phyloP scores from a whole-genome alignment of 2,329 filamentous ascomycete genomes.

The Taxawa tesnikishii region DNA sequence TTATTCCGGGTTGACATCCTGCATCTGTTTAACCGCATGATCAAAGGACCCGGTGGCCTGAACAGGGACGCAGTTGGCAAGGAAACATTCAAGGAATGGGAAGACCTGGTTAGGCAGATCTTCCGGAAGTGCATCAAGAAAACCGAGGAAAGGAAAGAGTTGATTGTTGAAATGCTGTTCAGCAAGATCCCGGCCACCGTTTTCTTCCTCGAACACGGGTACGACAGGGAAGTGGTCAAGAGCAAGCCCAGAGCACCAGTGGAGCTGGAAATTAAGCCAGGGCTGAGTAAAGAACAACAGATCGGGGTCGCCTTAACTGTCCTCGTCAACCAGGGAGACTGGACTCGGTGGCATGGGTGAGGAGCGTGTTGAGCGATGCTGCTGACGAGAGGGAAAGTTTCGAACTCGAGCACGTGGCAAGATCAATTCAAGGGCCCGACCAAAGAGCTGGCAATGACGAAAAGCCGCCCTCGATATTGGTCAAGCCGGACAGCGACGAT shows the following conservation, averaged over 20 bases:
- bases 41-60: constrained; percentile 73
- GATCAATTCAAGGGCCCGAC: constrained; percentile 28
- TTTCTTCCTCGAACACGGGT: constrained; percentile 82
- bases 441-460: not conserved
- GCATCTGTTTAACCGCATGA: constrained; percentile 75
- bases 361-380: constrained; percentile 55
- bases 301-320: constrained; percentile 70
- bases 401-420: constrained; percentile 58
- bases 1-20: constrained; percentile 88
- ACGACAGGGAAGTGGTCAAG: constrained; percentile 63
- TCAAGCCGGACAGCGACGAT: constrained; percentile 53
- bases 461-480: constrained; percentile 33
- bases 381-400: constrained; percentile 64
- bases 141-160: constrained; percentile 68
- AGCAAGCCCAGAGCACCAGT: constrained; percentile 59
- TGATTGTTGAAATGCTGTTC: constrained; percentile 81
- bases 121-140: constrained; percentile 73
- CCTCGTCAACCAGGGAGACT: constrained; percentile 68
- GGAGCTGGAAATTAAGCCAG: constrained; percentile 70
- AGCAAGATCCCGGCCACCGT: constrained; percentile 77
- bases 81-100: constrained; percentile 72
- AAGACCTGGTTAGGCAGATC: constrained; percentile 75
- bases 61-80: constrained; percentile 45
- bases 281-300: constrained; percentile 50
- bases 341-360: constrained; percentile 72